Conservation (phyloP, 73 alveolate genomes). For the Effrenium voratum region DNA sequence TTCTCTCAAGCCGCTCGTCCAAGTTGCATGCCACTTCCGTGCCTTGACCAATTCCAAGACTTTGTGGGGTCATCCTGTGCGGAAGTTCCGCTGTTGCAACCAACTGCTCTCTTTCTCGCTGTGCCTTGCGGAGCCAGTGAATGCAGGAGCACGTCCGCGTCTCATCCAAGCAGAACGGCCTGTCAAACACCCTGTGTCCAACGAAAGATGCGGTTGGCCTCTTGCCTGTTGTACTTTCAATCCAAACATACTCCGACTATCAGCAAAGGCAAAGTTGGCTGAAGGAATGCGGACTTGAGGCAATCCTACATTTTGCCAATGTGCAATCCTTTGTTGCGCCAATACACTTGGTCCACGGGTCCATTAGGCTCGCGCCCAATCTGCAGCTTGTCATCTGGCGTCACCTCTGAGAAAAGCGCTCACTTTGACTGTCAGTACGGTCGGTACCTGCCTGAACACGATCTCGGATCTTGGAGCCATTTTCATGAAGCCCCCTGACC, state of each 20-base stretch:
- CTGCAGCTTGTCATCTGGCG: neutral
- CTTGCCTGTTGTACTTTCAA: too few relatives aligned
- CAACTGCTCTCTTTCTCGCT: neutral
- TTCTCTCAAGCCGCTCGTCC: neutral
- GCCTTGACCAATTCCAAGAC: constrained; percentile 83
- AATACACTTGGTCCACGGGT: neutral
- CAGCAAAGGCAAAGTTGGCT: neutral
- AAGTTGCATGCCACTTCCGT: neutral
- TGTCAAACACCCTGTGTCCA: neutral
- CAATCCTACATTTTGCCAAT: neutral
- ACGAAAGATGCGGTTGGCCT: neutral
- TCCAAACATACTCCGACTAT: too few relatives aligned
- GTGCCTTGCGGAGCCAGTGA: constrained; percentile 72
- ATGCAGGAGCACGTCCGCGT: constrained; percentile 64
- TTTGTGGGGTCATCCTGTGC: constrained; percentile 55
- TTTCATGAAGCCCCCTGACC: constrained; percentile 22
- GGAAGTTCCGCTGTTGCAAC: neutral
- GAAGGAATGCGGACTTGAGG: neutral
- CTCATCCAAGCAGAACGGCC: constrained; percentile 74
- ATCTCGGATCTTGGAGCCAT: constrained; percentile 29
- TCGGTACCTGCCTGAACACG: constrained; percentile 32
- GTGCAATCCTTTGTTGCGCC: neutral
- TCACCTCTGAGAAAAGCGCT: neutral
- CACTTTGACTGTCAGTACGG: neutral
- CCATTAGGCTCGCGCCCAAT: neutral